Conservation (phyloP, 805 yeast species). For the Saturnispora mendoncae region DNA sequence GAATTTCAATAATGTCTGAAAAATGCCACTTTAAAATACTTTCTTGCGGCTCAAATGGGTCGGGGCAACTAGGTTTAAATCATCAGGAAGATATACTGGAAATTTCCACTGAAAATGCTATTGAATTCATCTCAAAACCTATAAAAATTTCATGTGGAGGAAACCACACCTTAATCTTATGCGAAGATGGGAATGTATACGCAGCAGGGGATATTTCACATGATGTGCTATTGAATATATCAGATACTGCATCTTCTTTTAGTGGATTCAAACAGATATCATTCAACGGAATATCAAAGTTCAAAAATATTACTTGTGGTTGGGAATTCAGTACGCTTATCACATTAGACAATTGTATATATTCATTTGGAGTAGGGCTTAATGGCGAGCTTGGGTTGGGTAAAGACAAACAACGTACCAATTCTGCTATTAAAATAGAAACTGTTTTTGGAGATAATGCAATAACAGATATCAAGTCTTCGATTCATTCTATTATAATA, state of each 20-base stretch:
- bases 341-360: constrained; percentile 32
- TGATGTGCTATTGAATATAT: constrained; percentile 2
- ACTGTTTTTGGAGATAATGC: constrained; percentile 4
- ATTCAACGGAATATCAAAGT: constrained; percentile 16
- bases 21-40: constrained; percentile 26
- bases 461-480: constrained; percentile 23
- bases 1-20: too few species aligned
- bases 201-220: constrained; percentile 39
- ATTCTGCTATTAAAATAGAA: not conserved
- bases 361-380: constrained; percentile 51
- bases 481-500: constrained; percentile 40
- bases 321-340: constrained; percentile 68
- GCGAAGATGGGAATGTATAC: constrained; percentile 43
- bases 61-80: constrained; percentile 59
- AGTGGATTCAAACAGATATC: not conserved
- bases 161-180: constrained; percentile 65
- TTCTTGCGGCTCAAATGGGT: constrained; percentile 82
- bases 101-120: constrained; percentile 17
- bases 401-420: not conserved
- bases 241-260: not conserved
- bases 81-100: constrained; percentile 40
- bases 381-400: constrained; percentile 71
- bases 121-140: constrained; percentile 3
- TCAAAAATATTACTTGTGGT: constrained; percentile 57
- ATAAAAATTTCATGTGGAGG: constrained; percentile 65